Evolutionary conservation across 1,284 basidiomycete genomes (phyloP).

Genomic region (Apiotrichum siamense): DNA sequence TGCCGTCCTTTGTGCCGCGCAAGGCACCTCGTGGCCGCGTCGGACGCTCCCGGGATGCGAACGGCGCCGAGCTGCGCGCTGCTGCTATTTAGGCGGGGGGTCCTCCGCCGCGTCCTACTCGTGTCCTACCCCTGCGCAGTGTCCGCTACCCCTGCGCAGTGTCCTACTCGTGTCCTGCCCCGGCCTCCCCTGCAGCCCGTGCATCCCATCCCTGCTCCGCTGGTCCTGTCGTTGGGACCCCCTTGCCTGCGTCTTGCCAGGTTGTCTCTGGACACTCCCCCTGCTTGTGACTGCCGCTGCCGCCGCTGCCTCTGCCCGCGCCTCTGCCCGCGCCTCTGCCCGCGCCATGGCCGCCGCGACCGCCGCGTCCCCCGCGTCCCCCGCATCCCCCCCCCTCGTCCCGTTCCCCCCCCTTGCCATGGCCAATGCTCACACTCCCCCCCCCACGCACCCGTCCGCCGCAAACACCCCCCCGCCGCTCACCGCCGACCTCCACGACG

Average conservation of each 20-base stretch:
- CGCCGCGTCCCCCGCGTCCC: too few relatives aligned
- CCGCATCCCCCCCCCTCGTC: too few relatives aligned
- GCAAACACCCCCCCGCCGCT: slow-evolving; percentile 9
- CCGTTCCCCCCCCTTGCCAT: too few relatives aligned
- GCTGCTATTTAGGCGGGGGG: too few relatives aligned
- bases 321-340: neutral
- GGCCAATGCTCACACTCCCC: slow-evolving; percentile 31
- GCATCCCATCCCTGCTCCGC: neutral
- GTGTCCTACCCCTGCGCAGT: too few relatives aligned
- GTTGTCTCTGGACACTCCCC: neutral
- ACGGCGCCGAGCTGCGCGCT: neutral
- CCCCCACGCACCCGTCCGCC: slow-evolving; percentile 17
- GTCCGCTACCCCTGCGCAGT: too few relatives aligned
- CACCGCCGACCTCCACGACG: slow-evolving; percentile 2
- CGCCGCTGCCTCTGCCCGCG: neutral
- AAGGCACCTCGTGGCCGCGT: neutral
- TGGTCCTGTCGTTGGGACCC: neutral
- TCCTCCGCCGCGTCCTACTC: too few relatives aligned
- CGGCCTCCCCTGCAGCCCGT: neutral
- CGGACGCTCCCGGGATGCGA: neutral
- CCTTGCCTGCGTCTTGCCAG: neutral
- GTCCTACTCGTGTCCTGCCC: too few relatives aligned
- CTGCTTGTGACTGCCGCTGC: neutral
- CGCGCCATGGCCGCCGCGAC: too few relatives aligned
- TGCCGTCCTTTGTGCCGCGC: neutral